Base-by-base conservation (phyloP, 1,139 yeast genomes). In the Debaryomycetaceae sp. region DNA sequence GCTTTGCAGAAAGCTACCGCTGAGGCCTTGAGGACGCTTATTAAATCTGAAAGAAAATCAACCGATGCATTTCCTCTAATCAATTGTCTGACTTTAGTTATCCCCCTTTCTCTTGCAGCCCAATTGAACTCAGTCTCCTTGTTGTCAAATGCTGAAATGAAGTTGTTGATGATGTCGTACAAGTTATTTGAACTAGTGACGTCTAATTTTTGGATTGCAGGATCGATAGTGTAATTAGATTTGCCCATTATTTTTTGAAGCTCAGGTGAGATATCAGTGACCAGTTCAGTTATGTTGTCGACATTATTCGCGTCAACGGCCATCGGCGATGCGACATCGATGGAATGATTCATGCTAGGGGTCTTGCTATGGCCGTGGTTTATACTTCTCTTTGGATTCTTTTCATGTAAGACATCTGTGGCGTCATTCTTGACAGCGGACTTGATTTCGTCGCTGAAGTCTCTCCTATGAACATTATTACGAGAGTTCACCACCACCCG, bases 121-220 rank as follows among this genome's bases (percentile, higher is more conserved):
- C 99, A 93, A 58, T 93, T 93, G 49, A 75, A 76, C 58, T 95
- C 99, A 0, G 96, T 85, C 62, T 95, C 99, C 55, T 85, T 89
- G 1, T 83, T 85, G n/a, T 75, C 76, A 57, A 93, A 88, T 13
- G 63, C 62, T 1, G 68, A 62, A 1, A 49, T 24, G 35, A 65
- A 49, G 1, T 56, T 58, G 9, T 54, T 50, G 8, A 62, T 43
- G 6, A 51, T 46, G 11, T 45, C 46, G 34, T 51, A 45, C 23
- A 72, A 47, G 1, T 52, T 51, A 8, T 60, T 58, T 1, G 51
- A 42, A 38, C 47, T 49, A 2, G 41, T 34, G 3, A 65, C 49
- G 35, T 63, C 48, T 5, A 54, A 38, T 0, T 63, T 46, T 6
- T 48, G 41, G n/a, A 69, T 53, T 0, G 65, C 47, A 1, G 53